These are phyloP conservation scores for Mycosphaerelloides madeirae DNA, from an alignment of 2,329 filamentous ascomycete species.

Conservation along the genomic window DNA sequence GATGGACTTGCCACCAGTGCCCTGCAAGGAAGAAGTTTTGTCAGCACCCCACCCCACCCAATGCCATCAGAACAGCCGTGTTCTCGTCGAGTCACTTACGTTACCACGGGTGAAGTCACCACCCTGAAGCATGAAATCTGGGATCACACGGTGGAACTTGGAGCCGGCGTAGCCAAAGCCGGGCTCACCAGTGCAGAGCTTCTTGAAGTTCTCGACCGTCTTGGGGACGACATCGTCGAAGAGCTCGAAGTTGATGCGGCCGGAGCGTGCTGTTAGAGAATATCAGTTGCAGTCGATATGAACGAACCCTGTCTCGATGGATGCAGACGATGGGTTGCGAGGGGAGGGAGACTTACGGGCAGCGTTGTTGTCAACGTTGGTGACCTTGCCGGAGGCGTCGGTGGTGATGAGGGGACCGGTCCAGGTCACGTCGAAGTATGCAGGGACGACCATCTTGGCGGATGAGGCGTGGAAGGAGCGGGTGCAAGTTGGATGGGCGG, in stretches of 20 bases:
- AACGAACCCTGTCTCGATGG: not conserved
- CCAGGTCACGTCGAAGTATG: constrained; percentile 51
- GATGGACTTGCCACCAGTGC: constrained; percentile 94
- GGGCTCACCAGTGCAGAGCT: constrained; percentile 92
- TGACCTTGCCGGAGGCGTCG: constrained; percentile 51
- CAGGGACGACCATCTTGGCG: constrained; percentile 69
- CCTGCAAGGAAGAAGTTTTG: constrained; percentile 49
- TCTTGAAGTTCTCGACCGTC: constrained; percentile 95
- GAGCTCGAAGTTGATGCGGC: constrained; percentile 84
- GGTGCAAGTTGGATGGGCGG: constrained; percentile 33
- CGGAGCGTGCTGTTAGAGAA: constrained; percentile 57
- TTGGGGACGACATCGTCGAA: constrained; percentile 82
- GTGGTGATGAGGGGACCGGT: constrained; percentile 65
- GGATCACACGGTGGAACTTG: constrained; percentile 93
- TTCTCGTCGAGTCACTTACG: constrained; percentile 50
- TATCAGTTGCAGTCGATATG: constrained; percentile 11
- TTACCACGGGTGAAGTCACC: constrained; percentile 96
- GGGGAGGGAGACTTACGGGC: constrained; percentile 51
- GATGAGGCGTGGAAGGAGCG: constrained; percentile 60
- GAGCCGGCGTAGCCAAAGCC: constrained; percentile 77
- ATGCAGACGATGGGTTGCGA: constrained; percentile 12
- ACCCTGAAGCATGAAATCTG: constrained; percentile 98
- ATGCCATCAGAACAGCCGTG: too few relatives aligned
- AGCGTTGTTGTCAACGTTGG: constrained; percentile 39
- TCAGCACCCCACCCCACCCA: constrained; percentile 2